These are phyloP conservation scores for Elaeagnus macrophylla DNA, from an alignment of 306 rosid genomes.

Conservation along the genomic window DNA sequence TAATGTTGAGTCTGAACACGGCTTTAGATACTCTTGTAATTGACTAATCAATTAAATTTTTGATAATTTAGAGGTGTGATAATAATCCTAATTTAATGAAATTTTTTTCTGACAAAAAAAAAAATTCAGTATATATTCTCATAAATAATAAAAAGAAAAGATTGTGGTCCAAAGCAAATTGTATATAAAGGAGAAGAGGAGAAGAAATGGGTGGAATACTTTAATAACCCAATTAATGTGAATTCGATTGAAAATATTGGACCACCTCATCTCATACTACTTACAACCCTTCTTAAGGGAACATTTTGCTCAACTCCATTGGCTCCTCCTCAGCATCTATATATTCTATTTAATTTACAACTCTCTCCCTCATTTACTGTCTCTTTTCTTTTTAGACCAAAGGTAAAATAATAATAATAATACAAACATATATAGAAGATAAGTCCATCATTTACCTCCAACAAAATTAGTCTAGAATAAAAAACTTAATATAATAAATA, in stretches of 20 bases:
- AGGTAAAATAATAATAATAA: background rate
- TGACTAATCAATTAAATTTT: too few species aligned
- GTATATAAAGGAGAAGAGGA: too few species aligned
- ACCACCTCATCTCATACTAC: slow-evolving; percentile 69
- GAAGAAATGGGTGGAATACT: slow-evolving; percentile 43
- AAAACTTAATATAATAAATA: too few species aligned
- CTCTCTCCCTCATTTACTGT: background rate
- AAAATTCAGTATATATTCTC: too few species aligned
- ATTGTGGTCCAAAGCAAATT: slow-evolving; percentile 21
- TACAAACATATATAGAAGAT: slow-evolving; percentile 6
- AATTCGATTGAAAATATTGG: slow-evolving; percentile 58
- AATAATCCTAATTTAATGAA: too few species aligned
- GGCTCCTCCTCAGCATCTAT: slow-evolving; percentile 23
- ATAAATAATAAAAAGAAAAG: background rate
- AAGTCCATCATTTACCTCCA: too few species aligned
- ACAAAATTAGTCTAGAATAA: too few species aligned
- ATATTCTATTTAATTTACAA: background rate
- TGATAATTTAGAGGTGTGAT: slow-evolving; percentile 4
- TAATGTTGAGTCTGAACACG: too few species aligned
- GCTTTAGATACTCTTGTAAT: too few species aligned
- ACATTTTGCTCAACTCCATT: slow-evolving; percentile 27
- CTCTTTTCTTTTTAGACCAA: background rate
- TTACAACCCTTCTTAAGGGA: slow-evolving; percentile 48
- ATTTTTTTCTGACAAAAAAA: too few species aligned
- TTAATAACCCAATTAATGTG: slow-evolving; percentile 55